Percentiles rank a stretch among this genome's conserved stretches.
Conservation (phyloP, 2,329 filamentous ascomycete genomes). For the Colletotrichum tropicicola region DNA sequence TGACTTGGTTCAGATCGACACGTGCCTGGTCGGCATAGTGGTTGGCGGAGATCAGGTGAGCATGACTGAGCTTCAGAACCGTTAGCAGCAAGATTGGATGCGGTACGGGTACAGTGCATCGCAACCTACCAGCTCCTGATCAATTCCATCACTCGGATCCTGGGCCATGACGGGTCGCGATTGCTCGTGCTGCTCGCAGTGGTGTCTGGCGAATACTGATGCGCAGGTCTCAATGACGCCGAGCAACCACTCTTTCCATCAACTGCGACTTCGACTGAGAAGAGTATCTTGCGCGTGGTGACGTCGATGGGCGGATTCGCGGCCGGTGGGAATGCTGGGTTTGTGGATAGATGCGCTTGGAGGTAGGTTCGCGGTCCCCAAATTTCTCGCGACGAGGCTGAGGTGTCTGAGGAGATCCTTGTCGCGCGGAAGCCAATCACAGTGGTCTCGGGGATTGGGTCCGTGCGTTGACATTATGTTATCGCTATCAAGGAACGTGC, state of each 20-base stretch:
- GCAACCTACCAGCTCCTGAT: constrained; percentile 28
- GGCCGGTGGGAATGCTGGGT: neutral
- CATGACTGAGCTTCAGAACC: constrained; percentile 75
- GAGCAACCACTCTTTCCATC: too few relatives aligned
- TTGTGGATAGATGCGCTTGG: constrained; percentile 2
- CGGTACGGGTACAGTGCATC: constrained; percentile 39
- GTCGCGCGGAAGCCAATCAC: constrained; percentile 10
- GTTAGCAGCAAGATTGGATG: constrained; percentile 34
- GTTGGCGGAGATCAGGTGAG: constrained; percentile 88
- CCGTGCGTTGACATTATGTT: neutral
- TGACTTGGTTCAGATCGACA: constrained; percentile 79
- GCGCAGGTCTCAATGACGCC: neutral
- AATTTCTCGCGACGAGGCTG: constrained; percentile 34
- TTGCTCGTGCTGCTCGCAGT: neutral
- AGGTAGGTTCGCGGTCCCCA: constrained; percentile 26
- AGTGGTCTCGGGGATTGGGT: neutral
- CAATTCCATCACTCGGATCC: constrained; percentile 32
- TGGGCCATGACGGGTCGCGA: constrained; percentile 30
- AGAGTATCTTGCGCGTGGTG: neutral
- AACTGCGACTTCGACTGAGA: neutral
- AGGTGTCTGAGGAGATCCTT: constrained; percentile 25
- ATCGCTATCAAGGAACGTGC: neutral
- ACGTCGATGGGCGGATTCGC: neutral
- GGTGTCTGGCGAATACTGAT: neutral
- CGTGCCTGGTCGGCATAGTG: constrained; percentile 79